phyloP scores from a whole-genome alignment of 805 yeast species.

The Kregervanrija fluxuum region DNA sequence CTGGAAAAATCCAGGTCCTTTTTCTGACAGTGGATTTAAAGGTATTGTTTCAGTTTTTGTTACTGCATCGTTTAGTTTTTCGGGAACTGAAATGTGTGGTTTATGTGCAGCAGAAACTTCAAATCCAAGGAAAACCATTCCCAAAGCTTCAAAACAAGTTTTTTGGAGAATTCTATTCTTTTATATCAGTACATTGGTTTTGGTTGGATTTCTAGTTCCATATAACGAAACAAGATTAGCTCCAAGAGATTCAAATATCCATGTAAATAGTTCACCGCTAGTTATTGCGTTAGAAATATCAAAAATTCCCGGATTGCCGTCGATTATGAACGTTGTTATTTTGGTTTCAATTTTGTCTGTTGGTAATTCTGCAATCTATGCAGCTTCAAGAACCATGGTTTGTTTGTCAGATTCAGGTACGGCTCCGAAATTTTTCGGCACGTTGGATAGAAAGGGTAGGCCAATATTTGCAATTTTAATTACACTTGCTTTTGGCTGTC shows the following conservation, averaged over 20 bases:
- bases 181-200: constrained; percentile 36
- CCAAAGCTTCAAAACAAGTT: constrained; percentile 47
- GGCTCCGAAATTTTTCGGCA: constrained; percentile 36
- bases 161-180: constrained; percentile 48
- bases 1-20: constrained; percentile 39
- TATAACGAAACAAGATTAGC: constrained; percentile 31
- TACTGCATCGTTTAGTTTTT: constrained; percentile 48
- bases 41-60: constrained; percentile 49
- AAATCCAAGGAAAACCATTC: constrained; percentile 40
- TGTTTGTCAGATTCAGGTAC: constrained; percentile 38
- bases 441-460: constrained; percentile 44
- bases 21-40: constrained; percentile 38
- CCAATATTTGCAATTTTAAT: constrained; percentile 39
- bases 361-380: constrained; percentile 53
- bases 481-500: constrained; percentile 34
- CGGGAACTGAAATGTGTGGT: constrained; percentile 48
- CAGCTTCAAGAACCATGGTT: constrained; percentile 46
- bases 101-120: constrained; percentile 43
- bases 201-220: constrained; percentile 43
- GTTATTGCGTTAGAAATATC: constrained; percentile 38
- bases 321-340: constrained; percentile 35
- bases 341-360: constrained; percentile 34
- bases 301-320: constrained; percentile 30
- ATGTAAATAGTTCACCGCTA: constrained; percentile 38
- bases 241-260: constrained; percentile 21